A percentile compares a stretch with the other conserved stretches of the same genome.
Conservation (phyloP, 2,329 filamentous ascomycete species). For the Diaporthe citri region DNA sequence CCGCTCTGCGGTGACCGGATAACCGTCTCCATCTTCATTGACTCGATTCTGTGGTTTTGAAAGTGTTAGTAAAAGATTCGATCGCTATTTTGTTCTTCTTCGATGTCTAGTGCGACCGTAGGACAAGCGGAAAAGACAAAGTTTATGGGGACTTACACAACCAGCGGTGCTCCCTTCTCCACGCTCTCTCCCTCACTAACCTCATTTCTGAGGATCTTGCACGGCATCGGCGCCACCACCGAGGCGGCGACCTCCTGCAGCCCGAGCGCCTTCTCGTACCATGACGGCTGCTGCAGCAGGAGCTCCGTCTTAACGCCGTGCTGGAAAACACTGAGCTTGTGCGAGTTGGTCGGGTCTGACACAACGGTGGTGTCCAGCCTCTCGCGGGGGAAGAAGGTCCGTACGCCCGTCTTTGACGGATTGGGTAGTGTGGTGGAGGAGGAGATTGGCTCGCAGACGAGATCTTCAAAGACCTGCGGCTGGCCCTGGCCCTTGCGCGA, state of each 20-base stretch:
- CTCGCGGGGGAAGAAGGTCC: slow-evolving; percentile 84
- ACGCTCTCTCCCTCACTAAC: slow-evolving; percentile 86
- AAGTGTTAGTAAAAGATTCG: not conserved
- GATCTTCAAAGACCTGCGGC: slow-evolving; percentile 57
- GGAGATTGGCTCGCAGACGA: slow-evolving; percentile 56
- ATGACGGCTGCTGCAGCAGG: slow-evolving; percentile 73
- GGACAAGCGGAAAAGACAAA: not conserved
- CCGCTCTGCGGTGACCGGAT: slow-evolving; percentile 83
- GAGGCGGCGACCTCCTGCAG: slow-evolving; percentile 84
- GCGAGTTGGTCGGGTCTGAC: slow-evolving; percentile 59
- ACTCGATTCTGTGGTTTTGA: slow-evolving; percentile 72
- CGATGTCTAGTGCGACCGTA: too few relatives aligned
- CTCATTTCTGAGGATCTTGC: slow-evolving; percentile 93
- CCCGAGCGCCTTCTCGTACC: slow-evolving; percentile 90
- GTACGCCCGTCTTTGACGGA: slow-evolving; percentile 58
- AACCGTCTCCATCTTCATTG: slow-evolving; percentile 92
- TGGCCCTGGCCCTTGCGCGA: slow-evolving; percentile 55
- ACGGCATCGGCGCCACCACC: slow-evolving; percentile 95
- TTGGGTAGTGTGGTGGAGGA: slow-evolving; percentile 43
- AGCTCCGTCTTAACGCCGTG: slow-evolving; percentile 71
- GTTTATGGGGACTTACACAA: slow-evolving; percentile 72
- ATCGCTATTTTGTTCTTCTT: not conserved
- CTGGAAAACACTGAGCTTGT: slow-evolving; percentile 84
- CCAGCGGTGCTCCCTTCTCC: slow-evolving; percentile 85
- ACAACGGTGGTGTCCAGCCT: slow-evolving; percentile 86